phyloP scores from a whole-genome alignment of 2,329 filamentous ascomycete species.

The Penicillium expansum region DNA sequence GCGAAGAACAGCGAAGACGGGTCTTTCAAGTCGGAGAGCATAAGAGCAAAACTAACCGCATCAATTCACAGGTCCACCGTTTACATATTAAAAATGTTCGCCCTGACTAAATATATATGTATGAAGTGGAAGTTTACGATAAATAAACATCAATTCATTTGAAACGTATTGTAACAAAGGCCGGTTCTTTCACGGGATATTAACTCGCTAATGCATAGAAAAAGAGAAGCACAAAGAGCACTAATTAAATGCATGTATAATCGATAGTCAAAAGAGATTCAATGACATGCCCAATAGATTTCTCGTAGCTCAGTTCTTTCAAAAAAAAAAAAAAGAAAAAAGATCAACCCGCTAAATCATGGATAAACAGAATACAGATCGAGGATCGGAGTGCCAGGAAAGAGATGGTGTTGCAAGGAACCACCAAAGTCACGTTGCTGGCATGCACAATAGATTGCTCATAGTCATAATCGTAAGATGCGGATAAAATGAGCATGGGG shows the following conservation, averaged over 20 bases:
- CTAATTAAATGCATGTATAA: background rate
- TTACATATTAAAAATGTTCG: no score
- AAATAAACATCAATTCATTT: background rate
- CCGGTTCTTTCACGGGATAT: background rate
- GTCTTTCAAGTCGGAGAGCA: no score
- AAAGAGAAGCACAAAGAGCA: background rate
- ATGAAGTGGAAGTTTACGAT: background rate
- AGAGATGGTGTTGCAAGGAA: background rate
- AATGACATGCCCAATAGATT: background rate
- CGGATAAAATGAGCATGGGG: background rate
- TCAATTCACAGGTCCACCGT: no score
- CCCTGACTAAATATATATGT: no score
- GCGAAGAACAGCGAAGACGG: no score
- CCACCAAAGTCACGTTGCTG: background rate
- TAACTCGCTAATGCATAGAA: constrained; percentile 4
- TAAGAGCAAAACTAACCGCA: no score
- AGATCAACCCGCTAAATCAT: constrained; percentile 2
- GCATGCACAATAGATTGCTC: background rate
- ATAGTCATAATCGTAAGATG: constrained; percentile 17
- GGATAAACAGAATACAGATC: background rate
- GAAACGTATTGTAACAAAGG: background rate
- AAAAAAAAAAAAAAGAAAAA: background rate
- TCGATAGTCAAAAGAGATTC: background rate
- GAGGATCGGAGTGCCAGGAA: background rate
- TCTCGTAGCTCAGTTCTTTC: background rate